Evolutionary conservation across 129 eudicot species (phyloP), one percentile per base, ranked within the genome.

Genomic region (Pulicaria dysenterica): DNA sequence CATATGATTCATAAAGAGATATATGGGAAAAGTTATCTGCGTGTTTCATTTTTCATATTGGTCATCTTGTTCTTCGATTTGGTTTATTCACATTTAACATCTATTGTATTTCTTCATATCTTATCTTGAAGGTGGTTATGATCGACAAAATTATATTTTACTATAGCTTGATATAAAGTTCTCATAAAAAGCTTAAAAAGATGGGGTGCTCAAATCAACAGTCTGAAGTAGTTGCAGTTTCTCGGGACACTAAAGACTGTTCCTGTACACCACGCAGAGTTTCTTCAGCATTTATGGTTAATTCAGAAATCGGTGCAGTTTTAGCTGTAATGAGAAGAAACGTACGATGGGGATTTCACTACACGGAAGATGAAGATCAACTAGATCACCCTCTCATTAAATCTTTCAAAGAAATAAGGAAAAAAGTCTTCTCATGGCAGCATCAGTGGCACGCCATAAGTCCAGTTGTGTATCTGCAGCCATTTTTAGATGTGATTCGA

Each of bases 251-350:
- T 43, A 77, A 67, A 31, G 72, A 51, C 50, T 67, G 73, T 78
- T 66, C 79, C 41, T 40, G 61, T 57, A 74, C 73, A 69, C 78
- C 88, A 67, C 69, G 82, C 34, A 73, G 82, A 83, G 75, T 81
- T 81, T 86, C 96, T 72, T 81, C 89, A 49, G 96, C 89, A 45
- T 85, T 87, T 64, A 89, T 89, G 91, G 78, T 89, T 37, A 92
- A 92, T 66, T 85, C 96, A 58, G 98, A 92, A 85, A 85, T 92
- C 63, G 86, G 95, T 45, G 96, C 98, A 15, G 98, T 92, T 34
- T 75, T 92, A 78, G 96, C 98, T 6, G 93, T 92, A 34, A 92
- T 89, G 98, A 87, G 98, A 71, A 85, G 96, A 81, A 92, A 92
- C 58, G 98, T 92, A 58, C 80, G 98, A 38, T 92, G 96, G 98